Evolutionary conservation across 345 rosid species (phyloP).

Genomic region (Eucalyptus sp.): DNA sequence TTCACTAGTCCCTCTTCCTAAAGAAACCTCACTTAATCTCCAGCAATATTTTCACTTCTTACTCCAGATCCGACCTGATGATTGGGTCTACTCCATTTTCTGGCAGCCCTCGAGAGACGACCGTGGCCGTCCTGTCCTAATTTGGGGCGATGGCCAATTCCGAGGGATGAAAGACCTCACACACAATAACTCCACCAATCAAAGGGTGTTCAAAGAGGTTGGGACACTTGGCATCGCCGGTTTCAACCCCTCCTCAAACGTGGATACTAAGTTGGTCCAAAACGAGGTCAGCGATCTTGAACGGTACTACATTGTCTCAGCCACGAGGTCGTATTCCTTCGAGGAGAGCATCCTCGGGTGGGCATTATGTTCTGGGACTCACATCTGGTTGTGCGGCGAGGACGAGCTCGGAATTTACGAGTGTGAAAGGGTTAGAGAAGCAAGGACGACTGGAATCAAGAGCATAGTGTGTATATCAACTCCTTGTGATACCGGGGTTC

Average conservation of each 20-base stretch:
- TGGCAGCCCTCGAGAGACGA: constrained; percentile 36
- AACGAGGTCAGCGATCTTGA: constrained; percentile 10
- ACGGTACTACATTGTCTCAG: constrained; percentile 21
- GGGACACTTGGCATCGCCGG: not conserved
- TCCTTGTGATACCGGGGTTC: constrained; percentile 17
- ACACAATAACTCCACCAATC: not conserved
- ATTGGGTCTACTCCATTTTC: constrained; percentile 58
- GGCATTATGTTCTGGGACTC: constrained; percentile 1
- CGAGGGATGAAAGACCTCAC: constrained; percentile 8
- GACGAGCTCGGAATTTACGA: constrained; percentile 9
- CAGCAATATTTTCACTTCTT: constrained; percentile 40
- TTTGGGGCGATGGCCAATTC: constrained; percentile 38
- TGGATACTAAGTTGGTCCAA: not conserved
- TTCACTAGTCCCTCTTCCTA: constrained; percentile 1
- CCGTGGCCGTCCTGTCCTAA: constrained; percentile 10
- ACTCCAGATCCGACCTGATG: constrained; percentile 24
- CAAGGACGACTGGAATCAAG: constrained; percentile 28
- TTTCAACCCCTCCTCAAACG: not conserved
- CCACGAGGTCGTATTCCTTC: too few species aligned
- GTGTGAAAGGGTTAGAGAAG: constrained; percentile 40
- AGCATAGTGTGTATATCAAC: constrained; percentile 35
- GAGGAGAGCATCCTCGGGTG: too few species aligned
- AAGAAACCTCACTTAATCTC: constrained; percentile 11
- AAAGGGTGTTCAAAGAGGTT: not conserved
- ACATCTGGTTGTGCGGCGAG: constrained; percentile 25